Conservation (phyloP, 1,284 basidiomycete species). For the Rugosomyces carneus region DNA sequence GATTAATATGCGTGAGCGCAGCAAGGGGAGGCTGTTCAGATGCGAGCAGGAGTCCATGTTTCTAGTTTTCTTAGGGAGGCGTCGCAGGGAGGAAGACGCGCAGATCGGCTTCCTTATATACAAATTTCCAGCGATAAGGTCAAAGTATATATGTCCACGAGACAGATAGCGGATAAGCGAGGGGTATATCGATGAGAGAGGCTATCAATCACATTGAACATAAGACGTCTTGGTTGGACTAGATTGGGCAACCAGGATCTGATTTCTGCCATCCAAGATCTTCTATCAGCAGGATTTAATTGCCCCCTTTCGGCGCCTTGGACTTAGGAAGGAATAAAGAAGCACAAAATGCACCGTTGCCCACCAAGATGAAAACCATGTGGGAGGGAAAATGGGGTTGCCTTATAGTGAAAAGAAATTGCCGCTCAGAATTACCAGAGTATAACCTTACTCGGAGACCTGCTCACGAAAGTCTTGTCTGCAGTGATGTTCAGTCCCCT, state of each 20-base stretch:
- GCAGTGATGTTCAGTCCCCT: not conserved
- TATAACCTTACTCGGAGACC: no score
- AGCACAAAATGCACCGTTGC: not conserved
- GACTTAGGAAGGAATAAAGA: slow-evolving; percentile 1
- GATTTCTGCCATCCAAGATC: slow-evolving; percentile 1
- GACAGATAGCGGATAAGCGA: not conserved
- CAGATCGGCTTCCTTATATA: slow-evolving; percentile 1
- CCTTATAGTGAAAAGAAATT: not conserved
- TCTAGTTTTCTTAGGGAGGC: no score
- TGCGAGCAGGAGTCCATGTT: not conserved
- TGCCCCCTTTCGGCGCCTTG: not conserved
- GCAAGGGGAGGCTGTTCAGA: not conserved
- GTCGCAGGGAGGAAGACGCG: not conserved
- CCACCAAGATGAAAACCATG: not conserved
- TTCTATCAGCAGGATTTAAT: not conserved
- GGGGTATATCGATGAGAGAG: no score
- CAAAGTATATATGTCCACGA: slow-evolving; percentile 5
- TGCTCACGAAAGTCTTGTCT: no score
- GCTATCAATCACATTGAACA: no score
- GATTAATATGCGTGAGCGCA: no score
- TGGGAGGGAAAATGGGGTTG: not conserved
- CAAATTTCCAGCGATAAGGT: slow-evolving; percentile 4
- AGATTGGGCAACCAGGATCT: not conserved
- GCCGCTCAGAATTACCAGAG: not conserved
- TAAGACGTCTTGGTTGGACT: not conserved